Conservation (phyloP, 75 land plant genomes). For the Gnetum montanum region DNA sequence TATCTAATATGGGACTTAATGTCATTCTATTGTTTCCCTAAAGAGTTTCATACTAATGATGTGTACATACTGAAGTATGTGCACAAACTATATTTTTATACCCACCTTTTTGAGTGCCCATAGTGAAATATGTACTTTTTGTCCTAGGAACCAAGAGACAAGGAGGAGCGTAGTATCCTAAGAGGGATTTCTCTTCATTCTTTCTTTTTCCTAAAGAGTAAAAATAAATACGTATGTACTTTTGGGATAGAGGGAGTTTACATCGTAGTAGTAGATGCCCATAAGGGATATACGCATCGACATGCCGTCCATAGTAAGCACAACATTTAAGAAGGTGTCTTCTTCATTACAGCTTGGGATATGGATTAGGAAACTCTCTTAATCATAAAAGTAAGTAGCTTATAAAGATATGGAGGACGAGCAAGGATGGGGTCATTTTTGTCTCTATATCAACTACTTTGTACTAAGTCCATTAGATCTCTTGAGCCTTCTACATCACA, state of each 20-base stretch:
- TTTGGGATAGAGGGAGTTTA: constrained; percentile 8
- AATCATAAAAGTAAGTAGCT: background rate
- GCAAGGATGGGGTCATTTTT: background rate
- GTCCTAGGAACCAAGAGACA: too few species aligned
- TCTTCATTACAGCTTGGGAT: constrained; percentile 7
- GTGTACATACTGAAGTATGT: too few species aligned
- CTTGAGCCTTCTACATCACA: constrained; percentile 8
- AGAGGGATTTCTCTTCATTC: too few species aligned
- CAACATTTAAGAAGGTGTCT: constrained; percentile 1
- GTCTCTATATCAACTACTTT: background rate
- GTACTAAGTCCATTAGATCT: constrained; percentile 4
- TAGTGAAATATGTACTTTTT: too few species aligned
- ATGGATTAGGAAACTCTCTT: constrained; percentile 3
- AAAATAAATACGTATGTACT: too few species aligned
- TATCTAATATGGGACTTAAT: too few species aligned
- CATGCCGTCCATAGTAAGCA: constrained; percentile 6
- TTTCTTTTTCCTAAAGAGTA: too few species aligned
- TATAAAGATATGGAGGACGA: background rate
- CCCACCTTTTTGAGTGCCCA: too few species aligned
- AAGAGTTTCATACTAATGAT: too few species aligned
- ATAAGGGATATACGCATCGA: constrained; percentile 1
- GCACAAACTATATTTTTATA: too few species aligned
- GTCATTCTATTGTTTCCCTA: too few species aligned
- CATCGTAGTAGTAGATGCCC: constrained; percentile 5
- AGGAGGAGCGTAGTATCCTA: too few species aligned